Evolutionary conservation across 768 basidiomycete genomes (phyloP), one percentile per base, ranked within the genome.

Genomic region (Kondoa subrosea): DNA sequence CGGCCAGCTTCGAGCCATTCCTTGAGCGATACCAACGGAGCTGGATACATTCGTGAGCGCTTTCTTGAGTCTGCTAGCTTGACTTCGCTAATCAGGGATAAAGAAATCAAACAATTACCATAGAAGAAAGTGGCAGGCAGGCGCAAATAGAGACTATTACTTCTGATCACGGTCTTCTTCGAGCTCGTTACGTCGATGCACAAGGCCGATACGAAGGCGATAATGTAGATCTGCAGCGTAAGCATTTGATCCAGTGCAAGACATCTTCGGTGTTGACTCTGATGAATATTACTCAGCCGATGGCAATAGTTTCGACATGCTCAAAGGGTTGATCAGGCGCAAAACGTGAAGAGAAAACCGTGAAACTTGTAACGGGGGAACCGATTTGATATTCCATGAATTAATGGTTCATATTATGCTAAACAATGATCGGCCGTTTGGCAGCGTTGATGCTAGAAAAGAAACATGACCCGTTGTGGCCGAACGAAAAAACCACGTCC

Each of bases 271-370:
- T n/a, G n/a, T n/a, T n/a, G n/a, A n/a, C n/a, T n/a, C n/a, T n/a
- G n/a, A n/a, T n/a, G n/a, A n/a, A n/a, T n/a, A n/a, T n/a, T n/a
- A n/a, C n/a, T n/a, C n/a, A n/a, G n/a, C 95, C 1, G 91, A 96
- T 74, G 90, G 91, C 63, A 99, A 99, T 76, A 89, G 89, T 73
- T 97, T 97, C 72, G 93, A 97, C 77, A 80, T 96, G 71, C 87
- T 70, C 14, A 32, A 17, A 26, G 33, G 2, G 27, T 64, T 64
- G 27, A 64, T 34, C 30, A 64, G 33, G 29, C 62, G 65, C 25
- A 66, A 15, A 50, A 50, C 40, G 21, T 50, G 21, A 21, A 8
- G 21, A 8, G 12, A 50, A 50, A 50, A 8, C 12, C 40, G 21
- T 50, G 40, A n/a, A n/a, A n/a, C n/a, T n/a, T n/a, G n/a, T n/a